These are phyloP conservation scores for Wickerhamomyces alni DNA, from an alignment of 805 yeast species.

Conservation along the genomic window DNA sequence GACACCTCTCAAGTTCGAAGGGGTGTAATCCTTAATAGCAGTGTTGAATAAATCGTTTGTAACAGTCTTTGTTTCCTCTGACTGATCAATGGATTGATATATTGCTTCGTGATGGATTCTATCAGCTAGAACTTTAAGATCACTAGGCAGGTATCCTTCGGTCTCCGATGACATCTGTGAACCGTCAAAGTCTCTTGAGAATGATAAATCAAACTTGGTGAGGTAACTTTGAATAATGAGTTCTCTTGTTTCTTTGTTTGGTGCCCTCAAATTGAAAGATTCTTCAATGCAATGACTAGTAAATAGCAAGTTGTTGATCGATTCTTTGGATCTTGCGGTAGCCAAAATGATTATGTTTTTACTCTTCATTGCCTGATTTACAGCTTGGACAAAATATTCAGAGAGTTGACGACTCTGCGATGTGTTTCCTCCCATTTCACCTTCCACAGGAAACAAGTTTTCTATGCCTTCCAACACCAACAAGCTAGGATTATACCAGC, in stretches of 20 bases:
- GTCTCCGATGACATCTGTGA: constrained; percentile 60
- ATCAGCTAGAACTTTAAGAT: constrained; percentile 64
- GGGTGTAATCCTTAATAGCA: constrained; percentile 66
- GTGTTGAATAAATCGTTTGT: constrained; percentile 38
- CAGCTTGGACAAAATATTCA: constrained; percentile 48
- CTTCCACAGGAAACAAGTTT: constrained; percentile 60
- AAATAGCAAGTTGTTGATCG: constrained; percentile 53
- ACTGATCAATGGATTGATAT: constrained; percentile 10
- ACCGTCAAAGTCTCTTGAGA: constrained; percentile 37
- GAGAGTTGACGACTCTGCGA: constrained; percentile 57
- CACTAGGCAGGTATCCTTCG: constrained; percentile 87
- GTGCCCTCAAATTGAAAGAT: constrained; percentile 54
- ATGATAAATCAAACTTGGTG: constrained; percentile 19
- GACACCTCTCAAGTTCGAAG: constrained; percentile 81
- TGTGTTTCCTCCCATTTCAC: constrained; percentile 45
- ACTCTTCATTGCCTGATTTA: constrained; percentile 31
- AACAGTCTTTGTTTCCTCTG: constrained; percentile 6
- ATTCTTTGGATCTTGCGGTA: constrained; percentile 57
- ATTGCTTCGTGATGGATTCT: constrained; percentile 52
- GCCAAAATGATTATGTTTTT: constrained; percentile 54
- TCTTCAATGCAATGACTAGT: constrained; percentile 70
- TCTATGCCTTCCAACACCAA: constrained; percentile 77
- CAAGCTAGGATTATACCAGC: constrained; percentile 77
- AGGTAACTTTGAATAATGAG: constrained; percentile 31
- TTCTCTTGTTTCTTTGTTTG: constrained; percentile 57